Base-by-base conservation (phyloP, 2,329 filamentous ascomycete genomes). In the Ceratocystis harringtonii region DNA sequence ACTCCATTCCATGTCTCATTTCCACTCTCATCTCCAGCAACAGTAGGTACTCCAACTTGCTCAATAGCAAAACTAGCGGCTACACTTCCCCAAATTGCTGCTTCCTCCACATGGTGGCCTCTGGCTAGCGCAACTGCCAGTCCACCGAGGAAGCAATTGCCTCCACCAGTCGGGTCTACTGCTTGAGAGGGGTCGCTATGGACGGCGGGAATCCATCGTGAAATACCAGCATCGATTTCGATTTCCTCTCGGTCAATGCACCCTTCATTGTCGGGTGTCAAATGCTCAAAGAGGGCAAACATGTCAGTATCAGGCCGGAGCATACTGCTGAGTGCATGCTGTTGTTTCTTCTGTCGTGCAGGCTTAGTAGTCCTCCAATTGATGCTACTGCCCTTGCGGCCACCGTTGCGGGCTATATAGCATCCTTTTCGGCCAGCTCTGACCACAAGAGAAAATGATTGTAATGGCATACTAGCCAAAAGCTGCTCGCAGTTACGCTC, bases 51-150 rank as follows among this genome's bases (percentile, higher is more conserved):
- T 0, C 94, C 92, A 63, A 95, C 85, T 74, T 99, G 94, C 75
- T 99, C 92, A 71, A 99, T 95, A 17, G 90, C 90, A 74, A 96
- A 94, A 71, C 91, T 92, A 6, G 94, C 92, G 1, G 90, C 87
- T 5, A 97, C 81, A 58, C 84, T 87, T 3, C 86, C 94, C 84
- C 87, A 92, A 0, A 83, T 79, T 4, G 88, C 85, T 4, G 90
- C 91, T 70, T 90, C 85, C 68, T 86, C 83, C 50, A 89, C 78
- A 30, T 74, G 72, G 69, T 81, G 78, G 1, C 83, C 84, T 63
- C 87, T 76, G 41, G 79, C 85, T 69, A 87, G 75, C 0, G 79
- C 84, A 12, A 85, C 78, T 0, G 79, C 77, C 60, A 85, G 70
- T n/a, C 81, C 81, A 25, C 81, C 81, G 28, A 96, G 78, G 71